Percentiles rank a stretch among this genome's conserved stretches.
phyloP scores from a whole-genome alignment of 495 filamentous ascomycete genomes.

The Umbilicaria muhlenbergii region DNA sequence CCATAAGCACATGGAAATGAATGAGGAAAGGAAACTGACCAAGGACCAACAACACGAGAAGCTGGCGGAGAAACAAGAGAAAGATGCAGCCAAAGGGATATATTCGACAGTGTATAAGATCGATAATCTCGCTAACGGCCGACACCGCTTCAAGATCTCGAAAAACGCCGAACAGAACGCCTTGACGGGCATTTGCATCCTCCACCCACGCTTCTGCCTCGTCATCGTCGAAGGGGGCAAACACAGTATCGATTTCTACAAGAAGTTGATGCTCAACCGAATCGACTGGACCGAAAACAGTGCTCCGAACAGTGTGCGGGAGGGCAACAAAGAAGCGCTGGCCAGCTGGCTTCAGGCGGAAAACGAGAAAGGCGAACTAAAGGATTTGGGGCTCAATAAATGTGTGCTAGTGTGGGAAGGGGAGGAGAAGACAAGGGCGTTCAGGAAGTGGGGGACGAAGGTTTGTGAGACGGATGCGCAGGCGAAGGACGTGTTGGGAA shows the following conservation, averaged over 20 bases:
- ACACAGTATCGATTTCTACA: constrained; percentile 65
- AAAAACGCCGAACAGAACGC: constrained; percentile 80
- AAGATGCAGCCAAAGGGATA: constrained; percentile 75
- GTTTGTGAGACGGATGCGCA: constrained; percentile 79
- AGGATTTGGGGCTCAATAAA: constrained; percentile 64
- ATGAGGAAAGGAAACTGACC: constrained; percentile 79
- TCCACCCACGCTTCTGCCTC: constrained; percentile 73
- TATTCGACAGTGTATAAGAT: constrained; percentile 77
- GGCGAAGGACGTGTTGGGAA: constrained; percentile 63
- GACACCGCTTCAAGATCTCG: constrained; percentile 83
- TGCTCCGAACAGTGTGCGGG: constrained; percentile 41
- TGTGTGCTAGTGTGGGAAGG: constrained; percentile 80
- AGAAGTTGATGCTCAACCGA: constrained; percentile 79
- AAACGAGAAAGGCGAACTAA: constrained; percentile 63
- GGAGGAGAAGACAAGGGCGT: constrained; percentile 57
- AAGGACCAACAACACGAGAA: constrained; percentile 86
- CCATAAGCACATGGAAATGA: constrained; percentile 55
- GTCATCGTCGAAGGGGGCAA: constrained; percentile 85
- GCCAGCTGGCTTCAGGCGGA: constrained; percentile 61
- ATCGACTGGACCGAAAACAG: constrained; percentile 90
- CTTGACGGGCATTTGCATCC: constrained; percentile 74
- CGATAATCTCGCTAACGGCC: constrained; percentile 70
- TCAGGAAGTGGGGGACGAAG: constrained; percentile 73
- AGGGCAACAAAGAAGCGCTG: constrained; percentile 43
- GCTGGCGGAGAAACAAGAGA: constrained; percentile 64